Evolutionary conservation across 495 filamentous ascomycete genomes (phyloP), one percentile per base, ranked within the genome.

Genomic region (Hypoxylon fuscum): DNA sequence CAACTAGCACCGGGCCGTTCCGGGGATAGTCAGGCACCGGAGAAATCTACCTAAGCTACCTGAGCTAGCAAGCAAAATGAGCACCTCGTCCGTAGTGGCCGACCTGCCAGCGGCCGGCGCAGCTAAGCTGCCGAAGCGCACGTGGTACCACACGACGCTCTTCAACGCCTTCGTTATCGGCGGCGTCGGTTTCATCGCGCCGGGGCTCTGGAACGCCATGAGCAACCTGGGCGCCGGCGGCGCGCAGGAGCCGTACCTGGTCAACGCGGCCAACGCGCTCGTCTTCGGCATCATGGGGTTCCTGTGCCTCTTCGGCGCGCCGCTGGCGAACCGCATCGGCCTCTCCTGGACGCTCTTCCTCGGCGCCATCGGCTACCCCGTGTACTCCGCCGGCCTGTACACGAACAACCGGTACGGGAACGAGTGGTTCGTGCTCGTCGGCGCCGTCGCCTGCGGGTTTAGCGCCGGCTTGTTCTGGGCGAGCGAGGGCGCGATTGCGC

Each of bases 141-240:
- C 8, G 68, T 77, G 76, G 69, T 86, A 83, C 64, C 81, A 79
- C 48, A 81, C 79, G 35, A 80, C 81, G 21, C 68, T 85, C 1
- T 83, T 81, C 68, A 83, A 85, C 58, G 80, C 82, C 31, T 76
- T 86, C 43, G 68, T 85, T 4, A 76, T 85, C 14, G 84, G 83
- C 10, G 55, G 81, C 29, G 81, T 86, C 34, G 79, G 77, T 1
- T 85, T 86, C 67, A 81, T 81, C 7, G 80, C 85, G 48, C 83
- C 83, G 0, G 84, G 84, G 1, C 82, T 87, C 29, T 87, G 83
- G 84, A 84, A 81, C 42, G 84, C 84, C 1, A 66, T 86, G 42
- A 85, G 82, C 57, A 72, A 72, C 21, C 78, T 83, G 2, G 85
- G 85, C 21, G 84, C 84, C 0, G 85, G 85, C 47, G 84, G 85